phyloP scores from a whole-genome alignment of 192 early-diverging fungal species.

The Gryganskiella cystojenkinii region DNA sequence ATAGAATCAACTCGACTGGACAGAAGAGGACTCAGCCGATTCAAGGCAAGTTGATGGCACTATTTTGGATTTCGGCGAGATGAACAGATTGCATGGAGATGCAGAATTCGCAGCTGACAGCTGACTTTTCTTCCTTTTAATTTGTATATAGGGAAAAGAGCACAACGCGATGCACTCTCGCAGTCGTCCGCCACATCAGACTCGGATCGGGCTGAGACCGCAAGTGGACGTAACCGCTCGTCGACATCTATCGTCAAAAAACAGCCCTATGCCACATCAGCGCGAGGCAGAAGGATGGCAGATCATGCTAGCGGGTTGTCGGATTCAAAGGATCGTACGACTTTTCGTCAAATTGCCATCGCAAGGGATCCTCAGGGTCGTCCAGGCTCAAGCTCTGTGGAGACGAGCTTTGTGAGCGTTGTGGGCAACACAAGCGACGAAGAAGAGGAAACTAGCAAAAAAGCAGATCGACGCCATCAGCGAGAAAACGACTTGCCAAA shows the following conservation, averaged over 20 bases:
- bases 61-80: too few relatives aligned
- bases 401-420: slow-evolving; percentile 45
- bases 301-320: slow-evolving; percentile 9
- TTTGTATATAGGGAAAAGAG: slow-evolving; percentile 21
- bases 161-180: slow-evolving; percentile 3
- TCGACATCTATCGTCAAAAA: slow-evolving; percentile 30
- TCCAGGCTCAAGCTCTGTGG: slow-evolving; percentile 39
- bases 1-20: not conserved
- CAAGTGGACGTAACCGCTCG: not conserved
- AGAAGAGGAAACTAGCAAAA: slow-evolving; percentile 23
- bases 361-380: slow-evolving; percentile 9
- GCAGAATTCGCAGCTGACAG: not conserved
- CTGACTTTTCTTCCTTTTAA: not conserved
- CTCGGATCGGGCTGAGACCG: slow-evolving; percentile 17
- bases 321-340: not conserved
- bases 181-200: slow-evolving; percentile 36
- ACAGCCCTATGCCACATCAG: slow-evolving; percentile 37
- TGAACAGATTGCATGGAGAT: not conserved
- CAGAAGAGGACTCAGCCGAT: slow-evolving; percentile 7
- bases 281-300: slow-evolving; percentile 30
- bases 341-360: not conserved
- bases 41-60: slow-evolving; percentile 21
- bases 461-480: not conserved
- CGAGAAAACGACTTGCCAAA: slow-evolving; percentile 45
- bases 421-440: slow-evolving; percentile 51